Conservation (phyloP, 176 grass and related monocot species). For the Aegilops speltoides region DNA sequence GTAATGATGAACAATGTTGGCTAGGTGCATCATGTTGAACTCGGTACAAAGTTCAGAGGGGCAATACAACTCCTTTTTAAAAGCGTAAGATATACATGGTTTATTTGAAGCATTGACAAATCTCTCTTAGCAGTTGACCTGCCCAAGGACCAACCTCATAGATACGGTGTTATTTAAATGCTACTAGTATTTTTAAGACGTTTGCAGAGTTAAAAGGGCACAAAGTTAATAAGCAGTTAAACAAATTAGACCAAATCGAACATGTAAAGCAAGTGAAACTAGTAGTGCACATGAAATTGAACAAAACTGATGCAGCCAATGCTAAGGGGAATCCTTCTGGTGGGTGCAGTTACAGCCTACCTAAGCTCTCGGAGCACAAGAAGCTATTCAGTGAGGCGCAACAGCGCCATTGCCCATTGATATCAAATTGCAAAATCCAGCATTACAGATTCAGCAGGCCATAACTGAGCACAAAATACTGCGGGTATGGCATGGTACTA, state of each 20-base stretch:
- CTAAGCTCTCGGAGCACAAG: background rate
- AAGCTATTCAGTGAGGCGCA: background rate
- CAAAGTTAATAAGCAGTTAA: background rate
- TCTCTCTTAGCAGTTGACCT: background rate
- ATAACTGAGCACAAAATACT: background rate
- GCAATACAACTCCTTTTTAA: background rate
- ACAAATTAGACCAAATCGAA: background rate
- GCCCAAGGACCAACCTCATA: background rate
- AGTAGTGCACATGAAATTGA: background rate
- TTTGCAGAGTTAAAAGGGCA: background rate
- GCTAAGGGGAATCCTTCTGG: background rate
- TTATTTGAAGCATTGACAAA: background rate
- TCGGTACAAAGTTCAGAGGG: too few species aligned
- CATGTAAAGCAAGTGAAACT: background rate
- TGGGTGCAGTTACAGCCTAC: background rate
- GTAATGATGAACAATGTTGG: too few species aligned
- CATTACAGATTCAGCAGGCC: background rate
- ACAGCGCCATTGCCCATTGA: background rate
- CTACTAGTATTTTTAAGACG: background rate
- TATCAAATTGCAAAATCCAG: background rate
- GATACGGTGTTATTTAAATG: background rate
- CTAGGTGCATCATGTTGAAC: too few species aligned
- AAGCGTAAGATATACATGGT: background rate
- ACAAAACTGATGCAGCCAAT: background rate
- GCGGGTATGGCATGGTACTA: background rate